Base-by-base conservation (phyloP, 495 filamentous ascomycete species). In the Neurospora sublineolata region DNA sequence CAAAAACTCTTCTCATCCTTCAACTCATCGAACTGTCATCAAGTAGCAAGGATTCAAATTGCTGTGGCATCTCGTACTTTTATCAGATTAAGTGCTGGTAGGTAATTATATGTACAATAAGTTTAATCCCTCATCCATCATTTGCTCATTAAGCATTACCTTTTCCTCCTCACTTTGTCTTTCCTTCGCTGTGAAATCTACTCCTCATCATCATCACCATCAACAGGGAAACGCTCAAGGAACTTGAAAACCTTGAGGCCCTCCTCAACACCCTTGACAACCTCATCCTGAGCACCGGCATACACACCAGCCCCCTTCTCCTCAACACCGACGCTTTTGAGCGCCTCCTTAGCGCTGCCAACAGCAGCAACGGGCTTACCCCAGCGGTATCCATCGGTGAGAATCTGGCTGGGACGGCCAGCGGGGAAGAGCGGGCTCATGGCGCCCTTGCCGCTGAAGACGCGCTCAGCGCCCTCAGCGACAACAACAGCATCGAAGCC, bases 291-390 rank as follows among this genome's bases (percentile, higher is more conserved):
- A 64, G 27, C 27, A 64, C 73, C 80, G 7, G 77, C 76, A 74
- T 83, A 89, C 20, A 92, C 89, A 42, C 90, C 91, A 0, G 84
- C 78, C 0, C 79, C 77, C 1, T 75, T 70, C 3, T 71, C 52
- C 81, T 12, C 83, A 81, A n/a, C 76, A 0, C 73, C 74, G 7
- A 80, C 83, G 5, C 79, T 73, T 4, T 74, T 68, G 8, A 93
- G 77, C 23, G 82, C 85, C 44, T 44, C 41, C 16, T 73, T 72
- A 7, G 70, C 76, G 42, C 73, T 73, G 0, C 91, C 91, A 2
- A 92, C 71, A 1, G 86, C 89, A 5, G 80, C 89, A 44, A 94
- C 84, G 0, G 92, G 87, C 85, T 94, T 94, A 7, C 91, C 92
- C 80, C 88, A 93, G 1, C 86, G 80, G 82, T 87, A 94, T 0